Conservation (phyloP, 2,329 filamentous ascomycete genomes). For the Cladorrhinum sp. region DNA sequence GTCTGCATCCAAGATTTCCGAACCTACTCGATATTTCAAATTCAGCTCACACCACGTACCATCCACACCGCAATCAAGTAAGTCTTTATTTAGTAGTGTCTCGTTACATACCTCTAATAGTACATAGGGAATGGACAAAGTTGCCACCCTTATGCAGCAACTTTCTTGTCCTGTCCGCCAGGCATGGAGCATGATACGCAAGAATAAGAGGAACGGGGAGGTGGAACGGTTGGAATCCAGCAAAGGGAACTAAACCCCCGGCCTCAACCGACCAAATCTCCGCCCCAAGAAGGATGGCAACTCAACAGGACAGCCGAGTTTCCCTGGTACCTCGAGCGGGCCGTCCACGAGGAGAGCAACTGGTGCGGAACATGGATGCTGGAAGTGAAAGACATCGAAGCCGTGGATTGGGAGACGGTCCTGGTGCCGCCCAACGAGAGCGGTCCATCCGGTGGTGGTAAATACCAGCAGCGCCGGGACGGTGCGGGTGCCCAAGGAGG, state of each 20-base stretch:
- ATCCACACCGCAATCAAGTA: not conserved
- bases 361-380: slow-evolving; percentile 26
- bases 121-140: no score
- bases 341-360: slow-evolving; percentile 24
- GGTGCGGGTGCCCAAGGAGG: slow-evolving; percentile 13
- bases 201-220: no score
- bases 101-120: no score
- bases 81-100: not conserved
- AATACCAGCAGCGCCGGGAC: slow-evolving; percentile 7
- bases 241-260: not conserved
- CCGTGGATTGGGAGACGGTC: slow-evolving; percentile 19
- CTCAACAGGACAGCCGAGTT: slow-evolving; percentile 15
- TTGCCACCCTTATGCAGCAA: no score
- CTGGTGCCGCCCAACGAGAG: not conserved
- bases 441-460: not conserved
- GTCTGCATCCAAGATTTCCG: not conserved
- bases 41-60: not conserved
- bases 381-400: slow-evolving; percentile 23
- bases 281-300: slow-evolving; percentile 10
- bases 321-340: slow-evolving; percentile 18
- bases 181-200: no score
- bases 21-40: slow-evolving; percentile 1
- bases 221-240: no score
- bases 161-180: no score
- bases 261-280: slow-evolving; percentile 1